Evolutionary conservation across 2,329 filamentous ascomycete genomes (phyloP).

Genomic region (Phialophora macrospora): DNA sequence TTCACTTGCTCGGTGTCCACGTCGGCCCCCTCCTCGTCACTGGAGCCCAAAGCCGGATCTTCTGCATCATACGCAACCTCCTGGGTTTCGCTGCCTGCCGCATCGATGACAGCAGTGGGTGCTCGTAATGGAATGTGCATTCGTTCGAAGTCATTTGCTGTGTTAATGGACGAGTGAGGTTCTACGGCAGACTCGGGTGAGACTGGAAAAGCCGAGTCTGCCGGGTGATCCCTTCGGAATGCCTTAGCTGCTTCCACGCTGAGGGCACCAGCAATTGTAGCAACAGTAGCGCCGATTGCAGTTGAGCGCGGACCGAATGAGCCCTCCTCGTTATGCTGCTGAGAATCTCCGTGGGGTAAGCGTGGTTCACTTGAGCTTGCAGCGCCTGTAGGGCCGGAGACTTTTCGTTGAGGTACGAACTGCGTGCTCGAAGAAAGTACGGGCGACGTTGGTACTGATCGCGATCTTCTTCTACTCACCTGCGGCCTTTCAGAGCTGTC

Average conservation of each 20-base stretch:
- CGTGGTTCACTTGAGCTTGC: neutral
- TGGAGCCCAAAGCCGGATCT: constrained; percentile 26
- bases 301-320: constrained; percentile 10
- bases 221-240: constrained; percentile 23
- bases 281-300: constrained; percentile 35
- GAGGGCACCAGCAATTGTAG: constrained; percentile 37
- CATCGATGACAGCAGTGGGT: constrained; percentile 1
- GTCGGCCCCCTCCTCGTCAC: constrained; percentile 15
- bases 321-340: neutral
- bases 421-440: constrained; percentile 7
- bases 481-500: constrained; percentile 19
- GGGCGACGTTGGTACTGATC: constrained; percentile 28
- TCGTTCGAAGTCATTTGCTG: constrained; percentile 17
- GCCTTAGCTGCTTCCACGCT: constrained; percentile 34
- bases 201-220: neutral
- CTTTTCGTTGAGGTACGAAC: constrained; percentile 1
- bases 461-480: constrained; percentile 28
- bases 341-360: neutral
- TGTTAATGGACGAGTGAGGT: constrained; percentile 9
- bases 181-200: constrained; percentile 8
- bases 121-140: neutral
- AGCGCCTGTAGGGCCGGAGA: neutral
- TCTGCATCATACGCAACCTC: constrained; percentile 21
- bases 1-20: constrained; percentile 10
- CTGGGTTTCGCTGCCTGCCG: neutral